phyloP scores from a whole-genome alignment of 306 rosid species.

The Vigna trinervia region DNA sequence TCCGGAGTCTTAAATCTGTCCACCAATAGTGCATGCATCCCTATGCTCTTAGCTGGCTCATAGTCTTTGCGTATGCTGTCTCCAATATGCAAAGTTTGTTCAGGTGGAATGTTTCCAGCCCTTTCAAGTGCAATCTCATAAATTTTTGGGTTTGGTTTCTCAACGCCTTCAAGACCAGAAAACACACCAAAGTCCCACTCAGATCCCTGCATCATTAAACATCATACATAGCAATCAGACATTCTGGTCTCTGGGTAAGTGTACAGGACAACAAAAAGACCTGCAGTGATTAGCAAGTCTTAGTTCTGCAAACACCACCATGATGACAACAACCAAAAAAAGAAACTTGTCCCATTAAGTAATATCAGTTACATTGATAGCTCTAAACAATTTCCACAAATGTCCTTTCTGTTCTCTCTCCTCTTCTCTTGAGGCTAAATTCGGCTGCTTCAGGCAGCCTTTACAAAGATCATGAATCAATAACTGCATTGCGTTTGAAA shows the following conservation, averaged over 20 bases:
- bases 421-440: no score
- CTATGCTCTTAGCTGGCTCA: slow-evolving; percentile 86
- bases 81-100: slow-evolving; percentile 80
- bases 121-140: slow-evolving; percentile 82
- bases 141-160: slow-evolving; percentile 86
- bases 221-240: slow-evolving; percentile 26
- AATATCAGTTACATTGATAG: neutral
- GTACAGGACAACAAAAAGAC: neutral
- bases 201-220: slow-evolving; percentile 69
- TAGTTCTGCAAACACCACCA: neutral
- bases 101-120: slow-evolving; percentile 75
- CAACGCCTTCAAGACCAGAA: slow-evolving; percentile 91
- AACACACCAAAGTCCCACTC: slow-evolving; percentile 98
- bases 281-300: neutral
- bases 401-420: no score
- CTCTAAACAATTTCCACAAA: neutral
- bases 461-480: neutral
- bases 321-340: neutral
- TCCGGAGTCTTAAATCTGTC: slow-evolving; percentile 93
- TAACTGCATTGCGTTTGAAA: slow-evolving; percentile 4
- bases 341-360: neutral
- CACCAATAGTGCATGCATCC: slow-evolving; percentile 82
- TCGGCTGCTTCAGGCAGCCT: no score
- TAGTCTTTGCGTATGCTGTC: slow-evolving; percentile 96
- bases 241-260: neutral